phyloP scores from a whole-genome alignment of 75 land plant genomes.

The Selaginella tamariscina region DNA sequence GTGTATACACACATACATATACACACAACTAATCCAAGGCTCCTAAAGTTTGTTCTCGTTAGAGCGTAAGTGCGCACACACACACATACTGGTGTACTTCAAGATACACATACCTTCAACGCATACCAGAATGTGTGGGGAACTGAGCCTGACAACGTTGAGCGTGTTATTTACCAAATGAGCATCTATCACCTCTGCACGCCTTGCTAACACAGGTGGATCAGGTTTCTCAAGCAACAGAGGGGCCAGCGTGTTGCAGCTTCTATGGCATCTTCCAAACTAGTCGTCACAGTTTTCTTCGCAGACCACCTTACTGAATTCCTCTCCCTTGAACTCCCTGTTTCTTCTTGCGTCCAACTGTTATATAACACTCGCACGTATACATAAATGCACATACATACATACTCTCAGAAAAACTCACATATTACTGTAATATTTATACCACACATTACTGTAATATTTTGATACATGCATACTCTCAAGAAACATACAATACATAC shows the following conservation, averaged over 20 bases:
- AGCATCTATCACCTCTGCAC: conserved; percentile 17
- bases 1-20: too few species aligned
- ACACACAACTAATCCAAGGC: too few species aligned
- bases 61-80: conserved; percentile 25
- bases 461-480: too few species aligned
- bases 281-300: neutral
- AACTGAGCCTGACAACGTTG: conserved; percentile 18
- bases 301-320: neutral
- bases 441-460: too few species aligned
- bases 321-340: neutral
- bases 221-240: conserved; percentile 28
- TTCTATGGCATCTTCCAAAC: conserved; percentile 30
- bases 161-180: conserved; percentile 22
- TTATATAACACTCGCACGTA: too few species aligned
- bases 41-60: too few species aligned
- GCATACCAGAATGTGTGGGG: conserved; percentile 32
- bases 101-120: conserved; percentile 33
- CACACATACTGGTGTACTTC: conserved; percentile 29
- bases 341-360: too few species aligned
- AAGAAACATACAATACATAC: too few species aligned
- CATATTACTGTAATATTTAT: too few species aligned
- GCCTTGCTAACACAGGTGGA: conserved; percentile 24
- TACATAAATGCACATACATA: too few species aligned
- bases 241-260: conserved; percentile 35
- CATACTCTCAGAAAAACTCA: too few species aligned